These are phyloP conservation scores for Aspergillus caelatus DNA, from an alignment of 2,329 filamentous ascomycete genomes.

Conservation along the genomic window DNA sequence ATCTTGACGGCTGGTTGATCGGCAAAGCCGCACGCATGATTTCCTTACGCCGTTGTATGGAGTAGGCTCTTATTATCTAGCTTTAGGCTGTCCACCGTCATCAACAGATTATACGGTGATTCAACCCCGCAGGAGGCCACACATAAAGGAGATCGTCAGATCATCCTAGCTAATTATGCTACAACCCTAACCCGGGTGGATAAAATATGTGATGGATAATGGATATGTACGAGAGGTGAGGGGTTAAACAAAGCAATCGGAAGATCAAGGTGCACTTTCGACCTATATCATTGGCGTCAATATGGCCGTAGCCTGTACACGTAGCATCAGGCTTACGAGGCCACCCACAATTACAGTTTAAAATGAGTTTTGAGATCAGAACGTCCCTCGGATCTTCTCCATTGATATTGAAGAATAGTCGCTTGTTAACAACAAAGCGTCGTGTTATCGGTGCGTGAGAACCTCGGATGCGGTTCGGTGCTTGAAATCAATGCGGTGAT, in stretches of 20 bases:
- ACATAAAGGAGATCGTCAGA: slow-evolving; percentile 22
- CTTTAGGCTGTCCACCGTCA: not conserved
- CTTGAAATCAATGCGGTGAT: not conserved
- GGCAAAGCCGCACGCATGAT: not conserved
- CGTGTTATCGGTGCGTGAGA: not conserved
- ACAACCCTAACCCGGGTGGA: slow-evolving; percentile 9
- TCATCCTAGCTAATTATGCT: slow-evolving; percentile 16
- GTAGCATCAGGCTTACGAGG: slow-evolving; percentile 8
- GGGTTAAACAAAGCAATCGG: slow-evolving; percentile 8
- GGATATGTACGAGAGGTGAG: slow-evolving; percentile 10
- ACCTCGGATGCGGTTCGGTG: not conserved
- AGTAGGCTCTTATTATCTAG: not conserved
- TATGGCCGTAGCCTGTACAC: slow-evolving; percentile 5
- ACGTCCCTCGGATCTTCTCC: not conserved
- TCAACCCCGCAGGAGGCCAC: slow-evolving; percentile 18
- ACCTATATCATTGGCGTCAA: slow-evolving; percentile 5
- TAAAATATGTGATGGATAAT: slow-evolving; percentile 10
- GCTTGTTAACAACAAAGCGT: not conserved
- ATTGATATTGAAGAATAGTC: not conserved
- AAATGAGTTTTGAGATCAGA: not conserved
- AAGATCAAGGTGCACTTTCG: not conserved
- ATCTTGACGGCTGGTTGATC: not conserved
- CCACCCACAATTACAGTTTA: not conserved
- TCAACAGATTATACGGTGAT: not conserved
- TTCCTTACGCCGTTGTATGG: not conserved